Base-by-base conservation (phyloP, 1,139 yeast species). In the Citeromyces hawaiiensis region DNA sequence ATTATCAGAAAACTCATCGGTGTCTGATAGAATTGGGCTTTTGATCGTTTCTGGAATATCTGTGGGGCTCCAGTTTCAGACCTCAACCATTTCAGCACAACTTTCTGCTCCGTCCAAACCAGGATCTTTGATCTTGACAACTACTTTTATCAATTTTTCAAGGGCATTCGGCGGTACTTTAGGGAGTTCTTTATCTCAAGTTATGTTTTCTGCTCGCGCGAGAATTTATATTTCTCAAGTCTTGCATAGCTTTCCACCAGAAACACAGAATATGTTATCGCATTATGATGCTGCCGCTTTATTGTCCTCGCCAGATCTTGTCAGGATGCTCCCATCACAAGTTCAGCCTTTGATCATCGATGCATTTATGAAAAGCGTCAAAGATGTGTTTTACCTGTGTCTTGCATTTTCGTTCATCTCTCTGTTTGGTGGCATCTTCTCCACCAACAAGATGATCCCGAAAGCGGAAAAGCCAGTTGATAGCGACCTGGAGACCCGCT, bases 41-140 rank as follows among this genome's bases (percentile, higher is more conserved):
- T 54, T 70, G 34, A 69, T 80, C 27, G 49, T 76, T 6, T 63
- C 66, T 6, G 86, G 86, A 42, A 50, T 74, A 19, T 67, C 76
- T 0, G 57, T 69, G 38, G 86, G 87, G 1, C 47, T 68, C 16
- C 61, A 64, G 39, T 61, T 76, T 47, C 87, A 77, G 53, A 59
- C 74, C 29, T 55, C 72, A 1, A 48, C 72, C 36, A 52, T 79
- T 18, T 58, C 75, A 13, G 65, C 70, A 6, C 86, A 79, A 50
- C 51, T 77, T 30, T 57, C 61, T 35, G 73, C 80, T 1, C 82
- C 83, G 2, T 63, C 62, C 25, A 50, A 60, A 25, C 63, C 65
- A 4, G 81, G 81, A 3, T 64, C 74, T 0, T 58, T 70, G 37
- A 69, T 76, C 39, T 48, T 71, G 45, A 64, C 70, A 2, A 72